Conservation (phyloP, 768 basidiomycete species). For the Tylopilus sp. region DNA sequence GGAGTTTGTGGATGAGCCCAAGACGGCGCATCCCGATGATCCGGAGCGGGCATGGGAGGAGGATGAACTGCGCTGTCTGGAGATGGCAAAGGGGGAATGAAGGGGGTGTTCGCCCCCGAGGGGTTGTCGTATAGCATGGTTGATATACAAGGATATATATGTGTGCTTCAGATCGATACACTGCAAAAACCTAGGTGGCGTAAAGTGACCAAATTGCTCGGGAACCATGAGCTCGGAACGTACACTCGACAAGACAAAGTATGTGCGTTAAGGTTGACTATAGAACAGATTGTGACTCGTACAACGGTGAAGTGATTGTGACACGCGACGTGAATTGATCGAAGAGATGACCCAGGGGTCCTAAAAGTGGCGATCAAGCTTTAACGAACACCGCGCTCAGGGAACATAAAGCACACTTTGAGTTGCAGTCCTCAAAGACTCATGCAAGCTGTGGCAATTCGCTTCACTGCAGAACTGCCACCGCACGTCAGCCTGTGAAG, state of each 20-base stretch:
- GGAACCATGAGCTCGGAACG: neutral
- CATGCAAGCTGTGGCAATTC: constrained; percentile 6
- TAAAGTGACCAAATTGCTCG: constrained; percentile 5
- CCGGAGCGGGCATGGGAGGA: constrained; percentile 33
- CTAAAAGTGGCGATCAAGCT: constrained; percentile 10
- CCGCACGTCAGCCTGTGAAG: neutral
- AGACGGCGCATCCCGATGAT: constrained; percentile 25
- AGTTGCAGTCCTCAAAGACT: neutral
- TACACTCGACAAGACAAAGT: constrained; percentile 16
- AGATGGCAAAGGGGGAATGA: constrained; percentile 37
- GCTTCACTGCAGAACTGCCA: neutral
- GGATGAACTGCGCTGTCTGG: constrained; percentile 33
- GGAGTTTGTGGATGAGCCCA: constrained; percentile 37
- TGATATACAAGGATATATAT: constrained; percentile 22
- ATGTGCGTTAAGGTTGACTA: constrained; percentile 4
- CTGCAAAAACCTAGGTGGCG: constrained; percentile 19
- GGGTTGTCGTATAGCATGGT: constrained; percentile 30
- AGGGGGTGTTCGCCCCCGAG: constrained; percentile 35
- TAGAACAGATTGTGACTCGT: constrained; percentile 15
- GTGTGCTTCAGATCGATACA: constrained; percentile 20
- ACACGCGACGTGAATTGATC: constrained; percentile 2
- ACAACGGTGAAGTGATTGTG: constrained; percentile 6
- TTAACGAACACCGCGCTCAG: neutral
- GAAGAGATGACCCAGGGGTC: neutral
- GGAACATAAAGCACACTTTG: constrained; percentile 1